phyloP scores from a whole-genome alignment of 768 basidiomycete genomes.

The Strobilomyces confusus region DNA sequence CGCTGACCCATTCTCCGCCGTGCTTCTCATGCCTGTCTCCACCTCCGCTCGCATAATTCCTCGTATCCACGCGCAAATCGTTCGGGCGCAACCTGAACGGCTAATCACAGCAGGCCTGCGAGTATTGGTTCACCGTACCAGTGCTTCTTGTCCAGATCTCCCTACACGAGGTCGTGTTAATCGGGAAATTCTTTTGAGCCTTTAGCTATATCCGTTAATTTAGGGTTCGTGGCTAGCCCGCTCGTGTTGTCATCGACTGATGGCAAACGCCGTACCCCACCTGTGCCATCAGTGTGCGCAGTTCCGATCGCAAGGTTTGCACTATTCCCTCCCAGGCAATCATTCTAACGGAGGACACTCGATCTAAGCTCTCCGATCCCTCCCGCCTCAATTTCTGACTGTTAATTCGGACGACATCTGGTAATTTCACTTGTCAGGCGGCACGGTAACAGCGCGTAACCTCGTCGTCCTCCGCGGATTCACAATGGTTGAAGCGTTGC shows the following conservation, averaged over 20 bases:
- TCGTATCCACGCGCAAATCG: constrained; percentile 17
- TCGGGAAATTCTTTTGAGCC: constrained; percentile 23
- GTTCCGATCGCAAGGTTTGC: constrained; percentile 11
- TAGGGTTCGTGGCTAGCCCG: constrained; percentile 24
- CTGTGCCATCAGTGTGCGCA: constrained; percentile 1
- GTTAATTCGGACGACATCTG: neutral
- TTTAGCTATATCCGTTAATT: constrained; percentile 29
- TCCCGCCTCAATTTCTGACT: neutral
- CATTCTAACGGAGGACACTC: constrained; percentile 17
- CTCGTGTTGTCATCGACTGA: constrained; percentile 13
- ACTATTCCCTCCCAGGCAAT: constrained; percentile 12
- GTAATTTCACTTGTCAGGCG: constrained; percentile 6
- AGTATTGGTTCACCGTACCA: constrained; percentile 1
- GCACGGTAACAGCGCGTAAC: constrained; percentile 5
- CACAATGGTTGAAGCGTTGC: constrained; percentile 20
- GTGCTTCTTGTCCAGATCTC: constrained; percentile 24
- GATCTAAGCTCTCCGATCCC: constrained; percentile 22
- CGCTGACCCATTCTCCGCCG: constrained; percentile 8
- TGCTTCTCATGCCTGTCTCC: constrained; percentile 9
- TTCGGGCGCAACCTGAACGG: constrained; percentile 10
- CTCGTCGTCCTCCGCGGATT: constrained; percentile 22
- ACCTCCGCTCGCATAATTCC: neutral
- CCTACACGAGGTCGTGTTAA: constrained; percentile 21
- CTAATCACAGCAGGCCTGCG: constrained; percentile 15
- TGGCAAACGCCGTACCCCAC: constrained; percentile 24